Evolutionary conservation across 2,329 filamentous ascomycete species (phyloP).

Genomic region (Aspergillus sp.): DNA sequence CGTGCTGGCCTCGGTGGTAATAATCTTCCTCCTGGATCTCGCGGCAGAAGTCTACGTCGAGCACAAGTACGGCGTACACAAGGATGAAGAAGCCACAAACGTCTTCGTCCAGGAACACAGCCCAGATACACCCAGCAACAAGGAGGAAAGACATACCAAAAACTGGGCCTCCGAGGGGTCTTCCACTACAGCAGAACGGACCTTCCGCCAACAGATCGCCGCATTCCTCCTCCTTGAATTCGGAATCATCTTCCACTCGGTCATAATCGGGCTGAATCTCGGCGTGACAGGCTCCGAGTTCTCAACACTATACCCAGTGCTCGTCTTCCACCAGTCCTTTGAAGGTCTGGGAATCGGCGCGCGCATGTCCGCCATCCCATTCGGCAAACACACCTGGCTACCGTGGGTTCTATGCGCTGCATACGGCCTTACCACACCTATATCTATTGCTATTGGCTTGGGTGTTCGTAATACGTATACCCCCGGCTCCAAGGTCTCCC

Average conservation of each 20-base stretch:
- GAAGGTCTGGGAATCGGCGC: conserved; percentile 64
- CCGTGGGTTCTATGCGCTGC: too few relatives aligned
- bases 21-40: conserved; percentile 82
- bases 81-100: conserved; percentile 13
- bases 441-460: too few relatives aligned
- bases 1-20: conserved; percentile 78
- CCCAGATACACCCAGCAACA: too few relatives aligned
- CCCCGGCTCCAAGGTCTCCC: too few relatives aligned
- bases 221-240: conserved; percentile 55
- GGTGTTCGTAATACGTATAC: too few relatives aligned
- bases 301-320: conserved; percentile 57
- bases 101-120: too few relatives aligned
- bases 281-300: conserved; percentile 51
- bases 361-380: conserved; percentile 58
- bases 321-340: conserved; percentile 64
- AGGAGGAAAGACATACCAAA: too few relatives aligned
- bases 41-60: conserved; percentile 53
- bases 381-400: conserved; percentile 24
- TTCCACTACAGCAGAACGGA: conserved; percentile 19
- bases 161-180: too few relatives aligned
- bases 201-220: conserved; percentile 38
- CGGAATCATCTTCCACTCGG: conserved; percentile 63
- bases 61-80: conserved; percentile 45
- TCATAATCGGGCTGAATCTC: conserved; percentile 54
- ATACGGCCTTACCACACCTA: too few relatives aligned